Conservation (phyloP, 257 asterid species). For the Anisodus acutangulus region DNA sequence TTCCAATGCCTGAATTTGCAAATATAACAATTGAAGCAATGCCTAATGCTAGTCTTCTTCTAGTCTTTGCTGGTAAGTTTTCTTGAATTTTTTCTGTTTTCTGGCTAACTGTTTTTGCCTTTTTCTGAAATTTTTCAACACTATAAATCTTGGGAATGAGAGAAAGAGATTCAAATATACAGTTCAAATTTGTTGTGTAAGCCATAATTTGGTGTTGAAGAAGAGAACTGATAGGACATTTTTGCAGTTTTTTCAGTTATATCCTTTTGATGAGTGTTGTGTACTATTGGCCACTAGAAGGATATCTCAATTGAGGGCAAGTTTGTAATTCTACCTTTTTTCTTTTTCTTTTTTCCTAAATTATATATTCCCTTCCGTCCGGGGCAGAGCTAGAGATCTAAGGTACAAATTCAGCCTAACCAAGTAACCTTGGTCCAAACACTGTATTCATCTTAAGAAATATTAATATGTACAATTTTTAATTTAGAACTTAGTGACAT, state of each 20-base stretch:
- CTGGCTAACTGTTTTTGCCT: background rate
- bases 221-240: background rate
- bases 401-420: background rate
- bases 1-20: constrained; percentile 42
- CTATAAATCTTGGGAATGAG: constrained; percentile 25
- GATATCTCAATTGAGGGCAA: constrained; percentile 26
- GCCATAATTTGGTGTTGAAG: constrained; percentile 28
- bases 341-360: background rate
- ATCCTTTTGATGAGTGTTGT: constrained; percentile 16
- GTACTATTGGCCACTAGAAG: constrained; percentile 26
- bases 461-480: too few species aligned
- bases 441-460: background rate
- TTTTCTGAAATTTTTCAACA: constrained; percentile 33
- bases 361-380: too few species aligned
- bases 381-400: background rate
- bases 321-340: background rate
- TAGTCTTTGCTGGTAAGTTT: constrained; percentile 10
- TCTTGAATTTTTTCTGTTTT: background rate
- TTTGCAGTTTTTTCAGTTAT: constrained; percentile 8
- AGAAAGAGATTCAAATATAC: constrained; percentile 30
- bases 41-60: constrained; percentile 62
- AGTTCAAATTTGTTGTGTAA: constrained; percentile 11
- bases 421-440: too few species aligned
- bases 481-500: too few species aligned
- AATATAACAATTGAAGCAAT: constrained; percentile 35